These are phyloP conservation scores for Alisma plantagoaquatica DNA, from an alignment of 106 monocot genomes.

Conservation along the genomic window DNA sequence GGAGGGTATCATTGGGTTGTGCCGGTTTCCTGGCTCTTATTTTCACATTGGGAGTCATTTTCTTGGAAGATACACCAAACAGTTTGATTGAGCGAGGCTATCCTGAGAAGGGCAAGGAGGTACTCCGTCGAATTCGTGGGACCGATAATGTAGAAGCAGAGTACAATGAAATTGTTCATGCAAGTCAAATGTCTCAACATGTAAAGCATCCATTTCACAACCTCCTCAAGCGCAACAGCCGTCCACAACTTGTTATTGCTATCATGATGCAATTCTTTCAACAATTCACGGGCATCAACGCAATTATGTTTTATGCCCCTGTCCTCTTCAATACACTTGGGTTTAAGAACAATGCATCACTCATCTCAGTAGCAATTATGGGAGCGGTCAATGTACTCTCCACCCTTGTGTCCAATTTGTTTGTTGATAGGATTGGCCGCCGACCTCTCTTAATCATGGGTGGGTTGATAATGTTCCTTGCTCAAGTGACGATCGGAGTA, in stretches of 20 bases:
- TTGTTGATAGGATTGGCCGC: constrained; percentile 14
- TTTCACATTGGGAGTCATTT: constrained; percentile 7
- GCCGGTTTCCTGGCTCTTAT: constrained; percentile 37
- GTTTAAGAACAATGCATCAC: constrained; percentile 8
- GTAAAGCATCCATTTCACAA: constrained; percentile 17
- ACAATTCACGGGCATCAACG: constrained; percentile 19
- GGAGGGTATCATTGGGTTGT: constrained; percentile 38
- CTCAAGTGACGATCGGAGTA: too few species aligned
- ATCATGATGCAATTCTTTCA: constrained; percentile 12
- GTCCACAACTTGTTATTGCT: constrained; percentile 19
- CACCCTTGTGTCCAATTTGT: constrained; percentile 5
- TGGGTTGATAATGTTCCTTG: too few species aligned
- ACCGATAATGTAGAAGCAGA: constrained; percentile 8
- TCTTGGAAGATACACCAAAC: constrained; percentile 10
- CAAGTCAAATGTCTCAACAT: constrained; percentile 4
- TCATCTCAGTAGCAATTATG: constrained; percentile 4
- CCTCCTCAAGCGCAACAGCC: constrained; percentile 11
- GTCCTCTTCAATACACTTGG: constrained; percentile 14
- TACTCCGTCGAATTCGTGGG: constrained; percentile 4
- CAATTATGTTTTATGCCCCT: constrained; percentile 19
- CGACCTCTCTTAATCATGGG: too few species aligned
- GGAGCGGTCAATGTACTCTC: constrained; percentile 10
- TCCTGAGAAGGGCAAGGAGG: not conserved
- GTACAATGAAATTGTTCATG: constrained; percentile 10
- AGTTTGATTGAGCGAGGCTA: constrained; percentile 18